Evolutionary conservation across 192 early-diverging fungal genomes (phyloP), one percentile per base, ranked within the genome.

Genomic region (Powellomyces hirtus): DNA sequence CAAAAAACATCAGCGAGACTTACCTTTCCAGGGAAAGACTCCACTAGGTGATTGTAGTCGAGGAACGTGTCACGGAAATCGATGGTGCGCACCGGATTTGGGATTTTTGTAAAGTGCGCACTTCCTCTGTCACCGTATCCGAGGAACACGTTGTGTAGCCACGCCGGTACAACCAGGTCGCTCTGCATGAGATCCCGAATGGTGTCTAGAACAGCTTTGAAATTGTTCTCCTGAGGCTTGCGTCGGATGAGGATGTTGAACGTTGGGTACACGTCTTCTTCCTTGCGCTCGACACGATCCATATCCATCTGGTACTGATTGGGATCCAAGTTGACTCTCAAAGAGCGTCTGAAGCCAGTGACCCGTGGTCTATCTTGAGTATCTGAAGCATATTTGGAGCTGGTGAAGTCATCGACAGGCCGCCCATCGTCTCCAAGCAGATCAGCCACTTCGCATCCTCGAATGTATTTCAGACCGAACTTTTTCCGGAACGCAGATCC

Each of bases 211-310:
- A 96, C 91, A 1, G 90, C 86, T 73, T 92, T 93, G 69, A 98
- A 96, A 74, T 95, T 96, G 79, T 92, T 98, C 77, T 96, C 95
- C 67, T 90, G 80, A 36, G 93, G 87, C 55, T 88, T 84, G 29
- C 95, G 83, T 31, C 98, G 87, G 61, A 99, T 69, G n/a, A 97
- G 79, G 22, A 98, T 80, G 74, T 96, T 98, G 62, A 98, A 94
- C 8, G 84, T 83, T 22, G 79, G 80, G 68, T 98, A 92, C 0
- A 94, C 80, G 73, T 90, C 88, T 20, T 82, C 81, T n/a, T 83
- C 78, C n/a, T 77, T 80, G 16, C 66, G 61, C 44, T 75, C 76
- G 37, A 74, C 64, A 36, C 53, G 59, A 8, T 72, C 70, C 67
- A 84, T 81, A 70, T 94, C 92, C 14, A 78, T 58, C 66, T 84